Conservation (phyloP, 805 yeast genomes). For the Yamadazyma scolyti region DNA sequence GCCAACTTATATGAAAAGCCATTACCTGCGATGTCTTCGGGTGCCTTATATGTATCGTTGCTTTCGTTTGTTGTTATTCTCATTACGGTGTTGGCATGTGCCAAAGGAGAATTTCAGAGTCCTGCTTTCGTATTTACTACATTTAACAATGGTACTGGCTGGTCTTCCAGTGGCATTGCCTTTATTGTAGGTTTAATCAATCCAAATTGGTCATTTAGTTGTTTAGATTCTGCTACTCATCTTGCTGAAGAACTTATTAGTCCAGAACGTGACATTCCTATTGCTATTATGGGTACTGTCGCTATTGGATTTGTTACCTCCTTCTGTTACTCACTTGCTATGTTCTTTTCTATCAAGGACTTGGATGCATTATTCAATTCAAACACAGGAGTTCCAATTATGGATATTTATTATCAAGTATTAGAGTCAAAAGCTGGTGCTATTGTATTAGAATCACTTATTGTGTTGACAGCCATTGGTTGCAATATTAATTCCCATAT, state of each 20-base stretch:
- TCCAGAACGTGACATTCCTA: conserved; percentile 58
- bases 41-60: conserved; percentile 50
- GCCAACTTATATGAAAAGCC: conserved; percentile 49
- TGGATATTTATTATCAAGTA: conserved; percentile 61
- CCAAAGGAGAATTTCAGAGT: conserved; percentile 49
- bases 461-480: conserved; percentile 52
- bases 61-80: conserved; percentile 52
- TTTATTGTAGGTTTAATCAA: conserved; percentile 63
- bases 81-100: conserved; percentile 47
- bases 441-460: conserved; percentile 42
- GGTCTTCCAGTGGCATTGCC: conserved; percentile 55
- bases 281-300: conserved; percentile 58
- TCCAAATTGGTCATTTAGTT: conserved; percentile 66
- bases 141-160: conserved; percentile 56
- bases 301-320: conserved; percentile 61
- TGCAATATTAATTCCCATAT: conserved; percentile 60
- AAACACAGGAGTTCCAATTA: conserved; percentile 57
- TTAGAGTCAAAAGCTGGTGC: conserved; percentile 52
- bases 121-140: conserved; percentile 51
- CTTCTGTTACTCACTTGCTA: conserved; percentile 47
- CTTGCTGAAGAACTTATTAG: conserved; percentile 61
- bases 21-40: conserved; percentile 45
- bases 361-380: conserved; percentile 45
- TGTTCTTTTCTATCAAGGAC: conserved; percentile 57
- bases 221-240: conserved; percentile 68